Percentiles rank a stretch among this genome's conserved stretches.
Conservation (phyloP, 179 eudicot genomes). For the Actinidia arguta region DNA sequence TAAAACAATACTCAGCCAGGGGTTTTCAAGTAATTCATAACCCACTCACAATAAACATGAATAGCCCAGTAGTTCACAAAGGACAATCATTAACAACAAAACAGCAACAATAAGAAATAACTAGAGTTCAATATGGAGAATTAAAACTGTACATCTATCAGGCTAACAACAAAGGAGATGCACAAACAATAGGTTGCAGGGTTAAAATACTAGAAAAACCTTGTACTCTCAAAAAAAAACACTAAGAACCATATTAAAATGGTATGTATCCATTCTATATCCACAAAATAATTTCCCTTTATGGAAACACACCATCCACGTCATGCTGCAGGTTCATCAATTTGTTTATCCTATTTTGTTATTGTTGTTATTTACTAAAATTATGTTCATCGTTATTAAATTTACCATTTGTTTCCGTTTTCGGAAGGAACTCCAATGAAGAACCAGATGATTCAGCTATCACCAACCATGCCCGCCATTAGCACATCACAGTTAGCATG, state of each 20-base stretch:
- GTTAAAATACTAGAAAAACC: no score
- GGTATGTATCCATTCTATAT: neutral
- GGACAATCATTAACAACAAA: no score
- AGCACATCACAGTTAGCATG: constrained; percentile 19
- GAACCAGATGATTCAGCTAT: constrained; percentile 29
- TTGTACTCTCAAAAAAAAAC: neutral
- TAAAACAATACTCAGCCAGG: no score
- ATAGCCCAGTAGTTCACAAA: no score
- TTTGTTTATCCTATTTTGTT: neutral
- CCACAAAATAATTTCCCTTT: no score
- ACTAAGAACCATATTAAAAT: neutral
- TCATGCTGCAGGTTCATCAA: neutral
- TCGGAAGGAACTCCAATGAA: neutral
- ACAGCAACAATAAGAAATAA: no score
- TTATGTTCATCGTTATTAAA: neutral
- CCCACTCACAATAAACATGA: no score
- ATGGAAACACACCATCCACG: neutral
- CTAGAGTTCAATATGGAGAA: no score
- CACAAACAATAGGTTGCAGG: no score
- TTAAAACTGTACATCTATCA: no score
- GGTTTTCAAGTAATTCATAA: no score
- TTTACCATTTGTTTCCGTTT: neutral
- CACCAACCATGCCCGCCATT: constrained; percentile 43
- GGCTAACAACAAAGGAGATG: no score
- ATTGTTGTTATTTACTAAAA: neutral